A percentile compares a stretch with the other conserved stretches of the same genome.
phyloP scores from a whole-genome alignment of 2,329 filamentous ascomycete genomes.

The Alternaria ethzedia region DNA sequence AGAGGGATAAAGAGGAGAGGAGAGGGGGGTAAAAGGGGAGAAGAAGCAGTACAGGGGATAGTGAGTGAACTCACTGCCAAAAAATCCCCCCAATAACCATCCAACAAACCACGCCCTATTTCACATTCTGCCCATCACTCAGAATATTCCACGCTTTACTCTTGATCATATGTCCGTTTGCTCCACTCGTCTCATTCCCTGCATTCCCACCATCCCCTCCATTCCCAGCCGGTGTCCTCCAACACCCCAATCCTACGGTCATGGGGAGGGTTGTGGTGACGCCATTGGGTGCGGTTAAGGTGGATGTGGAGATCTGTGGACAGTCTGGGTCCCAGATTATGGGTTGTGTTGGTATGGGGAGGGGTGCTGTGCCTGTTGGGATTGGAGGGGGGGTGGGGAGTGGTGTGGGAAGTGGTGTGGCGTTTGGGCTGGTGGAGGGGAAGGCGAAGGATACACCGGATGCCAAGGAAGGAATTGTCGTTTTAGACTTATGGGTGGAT shows the following conservation, averaged over 20 bases:
- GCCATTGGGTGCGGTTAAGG: accelerated
- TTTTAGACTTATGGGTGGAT: neutral
- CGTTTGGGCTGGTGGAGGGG: neutral
- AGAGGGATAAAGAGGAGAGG: no score
- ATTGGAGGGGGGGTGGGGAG: neutral
- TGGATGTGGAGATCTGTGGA: accelerated
- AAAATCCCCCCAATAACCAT: neutral
- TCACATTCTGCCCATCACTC: neutral
- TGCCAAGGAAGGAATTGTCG: neutral
- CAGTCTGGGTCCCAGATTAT: neutral
- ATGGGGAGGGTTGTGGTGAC: accelerated
- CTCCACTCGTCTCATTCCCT: neutral
- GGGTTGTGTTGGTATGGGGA: neutral
- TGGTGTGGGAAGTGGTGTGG: neutral
- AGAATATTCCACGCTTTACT: neutral
- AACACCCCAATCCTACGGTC: neutral
- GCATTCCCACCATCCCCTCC: no score
- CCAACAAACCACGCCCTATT: neutral
- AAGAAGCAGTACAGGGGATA: no score
- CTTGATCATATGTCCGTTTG: neutral
- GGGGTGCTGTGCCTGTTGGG: neutral
- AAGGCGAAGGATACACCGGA: neutral
- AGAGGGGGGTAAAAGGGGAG: no score
- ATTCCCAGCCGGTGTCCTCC: neutral
- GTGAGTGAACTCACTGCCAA: neutral